Percentiles rank a stretch among this genome's conserved stretches.
phyloP scores from a whole-genome alignment of 2,329 filamentous ascomycete genomes.

The Sporothrix protearum region DNA sequence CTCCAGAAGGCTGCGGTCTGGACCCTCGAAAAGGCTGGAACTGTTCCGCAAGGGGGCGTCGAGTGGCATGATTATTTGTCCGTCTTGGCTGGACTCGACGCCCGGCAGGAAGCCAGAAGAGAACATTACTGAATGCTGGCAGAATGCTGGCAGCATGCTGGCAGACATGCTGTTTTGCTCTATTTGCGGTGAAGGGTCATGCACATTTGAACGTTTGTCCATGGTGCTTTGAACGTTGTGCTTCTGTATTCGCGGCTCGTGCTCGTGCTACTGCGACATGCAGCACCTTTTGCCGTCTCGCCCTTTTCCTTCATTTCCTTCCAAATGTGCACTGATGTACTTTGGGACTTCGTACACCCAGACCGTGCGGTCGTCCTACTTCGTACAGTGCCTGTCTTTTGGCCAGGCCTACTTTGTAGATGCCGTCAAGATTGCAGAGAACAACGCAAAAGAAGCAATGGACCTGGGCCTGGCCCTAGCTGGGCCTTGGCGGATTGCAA shows the following conservation, averaged over 20 bases:
- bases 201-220: background rate
- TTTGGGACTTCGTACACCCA: no score
- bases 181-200: background rate
- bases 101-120: background rate
- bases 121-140: no score
- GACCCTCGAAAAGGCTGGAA: conserved; percentile 1
- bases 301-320: background rate
- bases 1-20: conserved; percentile 7
- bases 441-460: background rate
- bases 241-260: background rate
- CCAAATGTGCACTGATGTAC: background rate
- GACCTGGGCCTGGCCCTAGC: background rate
- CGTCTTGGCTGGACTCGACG: background rate
- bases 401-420: background rate
- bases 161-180: background rate
- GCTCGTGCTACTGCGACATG: background rate
- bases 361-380: background rate
- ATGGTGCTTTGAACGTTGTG: background rate
- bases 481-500: background rate
- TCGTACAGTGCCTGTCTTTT: background rate
- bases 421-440: no score
- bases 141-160: background rate
- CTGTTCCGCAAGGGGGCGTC: background rate
- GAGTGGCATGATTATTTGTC: conserved; percentile 9
- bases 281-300: background rate